Evolutionary conservation across 179 eudicot species (phyloP).

Genomic region (Spergularia azorica): DNA sequence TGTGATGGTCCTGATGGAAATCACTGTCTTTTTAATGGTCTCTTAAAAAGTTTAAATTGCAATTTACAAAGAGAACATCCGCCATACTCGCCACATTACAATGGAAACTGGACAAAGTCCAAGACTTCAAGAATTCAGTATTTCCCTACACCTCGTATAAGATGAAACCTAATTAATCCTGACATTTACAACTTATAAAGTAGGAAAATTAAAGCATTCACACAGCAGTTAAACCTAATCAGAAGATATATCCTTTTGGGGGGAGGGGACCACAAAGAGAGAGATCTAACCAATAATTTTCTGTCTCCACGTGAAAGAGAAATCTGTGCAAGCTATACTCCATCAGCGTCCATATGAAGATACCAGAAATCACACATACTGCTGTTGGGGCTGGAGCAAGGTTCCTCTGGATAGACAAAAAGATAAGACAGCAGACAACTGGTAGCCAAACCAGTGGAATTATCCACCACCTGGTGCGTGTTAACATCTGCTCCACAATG

Average conservation of each 20-base stretch:
- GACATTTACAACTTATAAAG: too few relatives aligned
- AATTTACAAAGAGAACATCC: too few relatives aligned
- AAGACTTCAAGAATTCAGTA: too few relatives aligned
- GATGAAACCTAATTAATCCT: too few relatives aligned
- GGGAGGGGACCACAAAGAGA: constrained; percentile 11
- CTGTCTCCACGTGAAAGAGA: constrained; percentile 63
- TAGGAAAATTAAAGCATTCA: too few relatives aligned
- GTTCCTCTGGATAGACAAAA: constrained; percentile 32
- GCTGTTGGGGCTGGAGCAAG: constrained; percentile 33
- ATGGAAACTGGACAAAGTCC: too few relatives aligned
- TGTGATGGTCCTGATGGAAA: too few relatives aligned
- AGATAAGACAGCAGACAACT: constrained; percentile 42
- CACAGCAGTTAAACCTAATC: not conserved
- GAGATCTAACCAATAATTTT: constrained; percentile 49
- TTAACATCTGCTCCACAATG: constrained; percentile 46
- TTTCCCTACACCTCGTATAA: too few relatives aligned
- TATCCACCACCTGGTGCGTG: constrained; percentile 70
- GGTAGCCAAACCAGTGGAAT: constrained; percentile 70
- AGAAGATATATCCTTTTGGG: not conserved
- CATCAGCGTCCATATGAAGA: constrained; percentile 57
- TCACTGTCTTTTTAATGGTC: too few relatives aligned
- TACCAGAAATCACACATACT: constrained; percentile 35
- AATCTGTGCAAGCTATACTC: constrained; percentile 71
- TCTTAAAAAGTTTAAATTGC: too few relatives aligned
- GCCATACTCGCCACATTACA: too few relatives aligned